phyloP scores from a whole-genome alignment of 176 grass and related monocot genomes.

The Canna indica region DNA sequence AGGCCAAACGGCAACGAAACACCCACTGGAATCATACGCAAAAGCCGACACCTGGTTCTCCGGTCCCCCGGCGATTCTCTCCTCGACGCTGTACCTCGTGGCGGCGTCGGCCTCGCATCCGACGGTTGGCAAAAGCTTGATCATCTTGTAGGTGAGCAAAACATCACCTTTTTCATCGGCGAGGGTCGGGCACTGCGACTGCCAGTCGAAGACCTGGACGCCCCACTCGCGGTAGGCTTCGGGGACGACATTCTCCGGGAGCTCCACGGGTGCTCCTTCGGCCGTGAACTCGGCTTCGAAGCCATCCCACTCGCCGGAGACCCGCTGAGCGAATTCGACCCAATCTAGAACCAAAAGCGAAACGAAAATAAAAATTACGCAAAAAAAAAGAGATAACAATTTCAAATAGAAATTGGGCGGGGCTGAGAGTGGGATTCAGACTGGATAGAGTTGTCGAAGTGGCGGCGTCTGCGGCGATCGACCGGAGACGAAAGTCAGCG shows the following conservation, averaged over 20 bases:
- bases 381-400: neutral
- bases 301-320: slow-evolving; percentile 95
- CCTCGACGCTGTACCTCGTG: slow-evolving; percentile 58
- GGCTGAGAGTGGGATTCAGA: neutral
- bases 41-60: slow-evolving; percentile 45
- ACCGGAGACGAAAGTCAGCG: slow-evolving; percentile 7
- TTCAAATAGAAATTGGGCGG: neutral
- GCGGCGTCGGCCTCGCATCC: slow-evolving; percentile 96
- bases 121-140: slow-evolving; percentile 73
- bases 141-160: slow-evolving; percentile 56
- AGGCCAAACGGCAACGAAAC: slow-evolving; percentile 51
- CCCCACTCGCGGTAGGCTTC: slow-evolving; percentile 80
- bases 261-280: slow-evolving; percentile 53
- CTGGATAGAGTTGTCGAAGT: slow-evolving; percentile 6
- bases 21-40: slow-evolving; percentile 30
- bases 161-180: slow-evolving; percentile 33
- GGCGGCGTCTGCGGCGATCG: neutral
- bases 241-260: slow-evolving; percentile 64
- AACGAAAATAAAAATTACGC: neutral
- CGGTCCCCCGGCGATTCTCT: slow-evolving; percentile 34
- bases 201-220: slow-evolving; percentile 84
- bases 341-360: slow-evolving; percentile 32
- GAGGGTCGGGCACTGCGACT: slow-evolving; percentile 88
- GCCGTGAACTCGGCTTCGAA: slow-evolving; percentile 73
- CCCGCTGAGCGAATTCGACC: slow-evolving; percentile 52